These are phyloP conservation scores for Paracamarosporium sp. DNA, from an alignment of 2,329 filamentous ascomycete species.

Conservation along the genomic window DNA sequence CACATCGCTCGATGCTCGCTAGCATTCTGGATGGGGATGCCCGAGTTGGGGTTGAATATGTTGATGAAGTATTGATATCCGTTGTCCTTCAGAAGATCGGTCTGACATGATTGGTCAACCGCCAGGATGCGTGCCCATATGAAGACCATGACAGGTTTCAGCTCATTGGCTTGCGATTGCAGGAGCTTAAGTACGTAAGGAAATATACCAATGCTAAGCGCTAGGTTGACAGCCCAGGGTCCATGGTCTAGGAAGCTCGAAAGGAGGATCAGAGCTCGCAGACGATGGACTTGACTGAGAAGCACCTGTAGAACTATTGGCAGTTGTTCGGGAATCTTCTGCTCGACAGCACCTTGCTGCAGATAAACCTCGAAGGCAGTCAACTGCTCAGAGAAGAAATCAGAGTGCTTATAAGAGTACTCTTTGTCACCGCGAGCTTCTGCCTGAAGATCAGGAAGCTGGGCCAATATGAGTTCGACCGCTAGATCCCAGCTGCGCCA, in stretches of 20 bases:
- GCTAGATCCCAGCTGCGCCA: slow-evolving; percentile 99
- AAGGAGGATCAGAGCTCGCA: slow-evolving; percentile 87
- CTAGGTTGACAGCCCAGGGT: slow-evolving; percentile 98
- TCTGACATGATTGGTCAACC: slow-evolving; percentile 92
- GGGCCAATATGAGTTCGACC: slow-evolving; percentile 90
- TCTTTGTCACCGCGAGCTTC: slow-evolving; percentile 74
- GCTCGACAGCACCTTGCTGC: slow-evolving; percentile 79
- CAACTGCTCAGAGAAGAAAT: slow-evolving; percentile 95
- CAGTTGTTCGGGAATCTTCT: slow-evolving; percentile 90
- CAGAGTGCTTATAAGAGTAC: slow-evolving; percentile 93
- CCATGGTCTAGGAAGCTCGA: slow-evolving; percentile 94
- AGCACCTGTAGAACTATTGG: slow-evolving; percentile 96
- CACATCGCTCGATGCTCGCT: slow-evolving; percentile 99
- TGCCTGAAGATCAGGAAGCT: slow-evolving; percentile 83
- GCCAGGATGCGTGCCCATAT: slow-evolving; percentile 97
- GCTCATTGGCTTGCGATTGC: slow-evolving; percentile 90
- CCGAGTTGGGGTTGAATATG: slow-evolving; percentile 84
- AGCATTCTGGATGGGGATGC: slow-evolving; percentile 82
- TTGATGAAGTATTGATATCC: slow-evolving; percentile 96
- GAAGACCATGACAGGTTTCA: slow-evolving; percentile 99
- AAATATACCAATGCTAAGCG: slow-evolving; percentile 96
- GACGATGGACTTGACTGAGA: slow-evolving; percentile 90
- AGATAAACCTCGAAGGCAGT: slow-evolving; percentile 98
- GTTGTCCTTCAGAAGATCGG: slow-evolving; percentile 93
- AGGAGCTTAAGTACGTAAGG: slow-evolving; percentile 97